Base-by-base conservation (phyloP, 805 yeast species). In the Deakozyma indianensis region DNA sequence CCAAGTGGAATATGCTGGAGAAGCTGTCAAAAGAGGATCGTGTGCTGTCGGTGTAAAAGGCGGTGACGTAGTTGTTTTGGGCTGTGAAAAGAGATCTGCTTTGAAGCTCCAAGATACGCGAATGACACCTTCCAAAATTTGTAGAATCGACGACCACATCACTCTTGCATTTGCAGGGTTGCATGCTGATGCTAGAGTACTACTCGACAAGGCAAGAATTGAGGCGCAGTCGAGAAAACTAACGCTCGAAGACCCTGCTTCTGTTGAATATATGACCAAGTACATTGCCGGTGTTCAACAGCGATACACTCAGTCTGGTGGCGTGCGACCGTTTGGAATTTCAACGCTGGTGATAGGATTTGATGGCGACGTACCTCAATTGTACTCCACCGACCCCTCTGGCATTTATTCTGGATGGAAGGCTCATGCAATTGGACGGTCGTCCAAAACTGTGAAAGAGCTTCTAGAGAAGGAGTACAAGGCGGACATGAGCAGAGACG, bases 261-360 rank as follows among this genome's bases (percentile, higher is more conserved):
- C 86, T 16, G 74, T 92, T 47, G 97, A 92, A 60, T 92, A 88
- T 62, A 70, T 92, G 62, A 86, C 98, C 29, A 82, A 83, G 62
- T 85, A 85, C 58, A 85, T 92, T 51, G 98, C 98, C n/a, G 96
- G 96, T 21, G 90, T 90, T 41, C 96, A 92, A 65, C 98, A 92
- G 63, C 77, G 80, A 63, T 92, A 90, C 66, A 92, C 98, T 3
- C 98, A 92, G 65, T 80, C 94, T 43, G 98, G 98, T 54, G 98
- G 98, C 64, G 96, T 92, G 22, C 77, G 98, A 65, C 98, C 98
- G 20, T 92, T 92, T 62, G 98, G 98, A 48, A 83, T 92, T 55
- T 81, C 96, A 44, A 92, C 96, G 23, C 70, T 92, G 56, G 83
- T 92, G 61, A 95, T 95, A 22, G 98, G 98, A 1, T 92, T 92